Evolutionary conservation across 164 flowering plant genomes (phyloP).

Genomic region (Macadamia integrifolia): DNA sequence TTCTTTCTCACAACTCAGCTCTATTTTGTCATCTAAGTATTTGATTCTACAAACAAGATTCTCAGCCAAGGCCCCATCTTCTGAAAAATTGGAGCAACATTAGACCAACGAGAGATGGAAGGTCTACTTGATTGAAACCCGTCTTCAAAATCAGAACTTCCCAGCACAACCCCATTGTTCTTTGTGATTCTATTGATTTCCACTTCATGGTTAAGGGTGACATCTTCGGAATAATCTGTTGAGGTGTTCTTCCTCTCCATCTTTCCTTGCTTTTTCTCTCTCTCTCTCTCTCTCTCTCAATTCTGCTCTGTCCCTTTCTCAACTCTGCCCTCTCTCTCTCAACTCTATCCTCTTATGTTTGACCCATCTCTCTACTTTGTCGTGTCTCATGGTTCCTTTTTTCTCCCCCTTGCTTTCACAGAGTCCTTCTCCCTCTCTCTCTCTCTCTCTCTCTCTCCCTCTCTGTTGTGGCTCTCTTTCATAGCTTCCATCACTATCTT

Average conservation of each 20-base stretch:
- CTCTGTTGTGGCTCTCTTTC: too few species aligned
- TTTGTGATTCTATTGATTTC: slow-evolving; percentile 26
- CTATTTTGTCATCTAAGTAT: slow-evolving; percentile 37
- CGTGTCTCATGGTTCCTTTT: too few species aligned
- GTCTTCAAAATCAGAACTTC: slow-evolving; percentile 28
- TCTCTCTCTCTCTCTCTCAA: too few species aligned
- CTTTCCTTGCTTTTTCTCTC: too few species aligned
- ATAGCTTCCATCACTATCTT: too few species aligned
- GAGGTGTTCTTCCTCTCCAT: background rate
- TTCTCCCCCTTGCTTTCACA: too few species aligned
- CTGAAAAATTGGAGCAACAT: slow-evolving; percentile 13
- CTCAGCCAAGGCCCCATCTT: slow-evolving; percentile 19
- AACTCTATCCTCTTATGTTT: too few species aligned
- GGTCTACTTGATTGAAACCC: slow-evolving; percentile 33
- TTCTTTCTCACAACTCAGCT: background rate
- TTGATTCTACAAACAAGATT: slow-evolving; percentile 19
- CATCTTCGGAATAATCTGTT: slow-evolving; percentile 22
- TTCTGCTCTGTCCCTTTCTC: too few species aligned
- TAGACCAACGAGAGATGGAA: slow-evolving; percentile 20
- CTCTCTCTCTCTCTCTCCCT: too few species aligned
- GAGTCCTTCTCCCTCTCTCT: too few species aligned
- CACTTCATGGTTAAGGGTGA: slow-evolving; percentile 2
- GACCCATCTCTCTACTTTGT: too few species aligned
- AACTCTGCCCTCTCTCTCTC: too few species aligned
- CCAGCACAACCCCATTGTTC: slow-evolving; percentile 41